Evolutionary conservation across 2,329 filamentous ascomycete species (phyloP), one percentile per base, ranked within the genome.

Genomic region (Aspergillus chevalieri): DNA sequence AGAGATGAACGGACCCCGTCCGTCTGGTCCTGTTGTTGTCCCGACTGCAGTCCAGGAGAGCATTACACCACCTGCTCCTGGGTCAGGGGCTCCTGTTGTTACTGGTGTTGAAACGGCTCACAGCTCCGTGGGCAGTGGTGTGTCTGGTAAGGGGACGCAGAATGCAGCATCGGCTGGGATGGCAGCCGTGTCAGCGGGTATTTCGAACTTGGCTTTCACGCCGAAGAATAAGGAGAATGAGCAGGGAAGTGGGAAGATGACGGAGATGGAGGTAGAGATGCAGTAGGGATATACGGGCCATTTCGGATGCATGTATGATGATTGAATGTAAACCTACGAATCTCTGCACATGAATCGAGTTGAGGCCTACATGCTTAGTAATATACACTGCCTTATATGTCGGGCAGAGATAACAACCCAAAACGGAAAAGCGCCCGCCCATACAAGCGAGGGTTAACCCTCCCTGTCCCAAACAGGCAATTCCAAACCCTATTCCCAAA

Each of bases 1-100:
- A 47, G 93, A 98, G 66, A 97, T 98, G 92, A 98, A 98, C 60
- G 82, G 81, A 0, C 74, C 79, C 33, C 70, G 82, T 58, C 73
- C 75, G 6, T 78, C 65, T 28, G 72, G 77, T 3, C 77, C 78
- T 14, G 75, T 77, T n/a, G 7, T 45, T 3, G 50, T 73, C 64
- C 50, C 62, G 60, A 19, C 38, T 21, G 55, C 61, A 54, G 53
- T 57, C 26, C 61, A 53, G 26, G 64, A 65, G 36, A 41, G 19
- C 14, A 12, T 26, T 22, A 15, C 28, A 26, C 19, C 17, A n/a
- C 22, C 22, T 14, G 58, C 55, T 36, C 56, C 62, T 15, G 43
- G 47, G 28, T 39, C 47, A 14, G 60, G 54, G 21, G 56, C 61
- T 36, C 83, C 81, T 1, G 80, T 85, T 3, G 67, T 86, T 15